Evolutionary conservation across 208 protist species (phyloP).

Genomic region (Acanthamoeba sp.): DNA sequence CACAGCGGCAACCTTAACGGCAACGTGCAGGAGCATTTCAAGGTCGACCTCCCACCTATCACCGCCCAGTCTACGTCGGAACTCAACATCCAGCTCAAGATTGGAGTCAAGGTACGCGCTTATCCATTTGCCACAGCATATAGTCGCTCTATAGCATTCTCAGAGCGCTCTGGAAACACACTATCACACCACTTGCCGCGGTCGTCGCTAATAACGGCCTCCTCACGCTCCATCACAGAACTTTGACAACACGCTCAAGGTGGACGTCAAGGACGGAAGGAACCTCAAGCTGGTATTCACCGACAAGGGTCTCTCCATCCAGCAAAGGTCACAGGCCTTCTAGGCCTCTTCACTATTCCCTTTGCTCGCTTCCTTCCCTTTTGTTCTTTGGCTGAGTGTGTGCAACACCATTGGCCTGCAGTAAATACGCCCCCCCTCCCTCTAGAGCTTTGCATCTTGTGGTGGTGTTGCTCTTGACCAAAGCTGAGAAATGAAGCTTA

Average conservation of each 20-base stretch:
- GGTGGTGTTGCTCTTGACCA: no score
- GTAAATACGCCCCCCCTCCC: no score
- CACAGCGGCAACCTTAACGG: conserved; percentile 48
- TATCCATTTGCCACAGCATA: no score
- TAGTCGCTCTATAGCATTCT: no score
- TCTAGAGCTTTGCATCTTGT: no score
- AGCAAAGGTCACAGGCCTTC: conserved; percentile 23
- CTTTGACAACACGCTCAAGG: conserved; percentile 56
- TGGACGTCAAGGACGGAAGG: conserved; percentile 18
- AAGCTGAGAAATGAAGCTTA: no score
- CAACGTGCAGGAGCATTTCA: conserved; percentile 36
- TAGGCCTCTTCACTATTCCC: background rate
- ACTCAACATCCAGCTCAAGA: conserved; percentile 32
- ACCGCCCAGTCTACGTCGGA: conserved; percentile 14
- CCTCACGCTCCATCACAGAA: background rate
- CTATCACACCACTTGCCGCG: no score
- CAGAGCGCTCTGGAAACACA: no score
- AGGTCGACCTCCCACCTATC: conserved; percentile 31
- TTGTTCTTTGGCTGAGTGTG: background rate
- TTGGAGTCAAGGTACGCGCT: background rate
- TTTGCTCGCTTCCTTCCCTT: background rate
- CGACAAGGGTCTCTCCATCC: conserved; percentile 49
- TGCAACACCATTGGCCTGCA: no score
- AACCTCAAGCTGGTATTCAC: conserved; percentile 45
- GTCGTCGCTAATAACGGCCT: no score